Percentiles rank a stretch among this genome's conserved stretches.
phyloP scores from a whole-genome alignment of 2,329 filamentous ascomycete genomes.

The Penicillium sp. region DNA sequence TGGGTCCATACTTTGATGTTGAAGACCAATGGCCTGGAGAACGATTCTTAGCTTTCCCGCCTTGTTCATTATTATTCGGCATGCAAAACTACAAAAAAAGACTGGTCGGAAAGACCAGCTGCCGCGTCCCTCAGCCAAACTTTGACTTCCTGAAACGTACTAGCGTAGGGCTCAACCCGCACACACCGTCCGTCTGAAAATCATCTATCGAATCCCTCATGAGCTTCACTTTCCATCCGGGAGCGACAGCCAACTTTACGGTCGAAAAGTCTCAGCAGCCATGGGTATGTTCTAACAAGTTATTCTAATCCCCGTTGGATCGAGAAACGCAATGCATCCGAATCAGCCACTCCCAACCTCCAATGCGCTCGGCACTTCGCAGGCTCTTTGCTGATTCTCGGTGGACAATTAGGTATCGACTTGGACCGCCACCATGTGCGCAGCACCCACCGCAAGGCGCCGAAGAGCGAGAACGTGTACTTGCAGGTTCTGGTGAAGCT shows the following conservation, averaged over 20 bases:
- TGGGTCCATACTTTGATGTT: too few species aligned
- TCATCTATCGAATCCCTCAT: constrained; percentile 45
- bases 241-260: constrained; percentile 48
- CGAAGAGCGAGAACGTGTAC: constrained; percentile 98
- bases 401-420: constrained; percentile 54
- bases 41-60: too few species aligned
- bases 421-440: constrained; percentile 67
- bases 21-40: too few species aligned
- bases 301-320: background rate
- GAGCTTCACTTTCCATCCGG: constrained; percentile 41
- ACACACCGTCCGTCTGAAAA: constrained; percentile 48
- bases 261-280: constrained; percentile 48
- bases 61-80: too few species aligned
- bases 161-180: constrained; percentile 53
- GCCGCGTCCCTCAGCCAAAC: background rate
- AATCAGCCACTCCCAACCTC: background rate
- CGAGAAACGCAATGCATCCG: background rate
- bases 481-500: constrained; percentile 97
- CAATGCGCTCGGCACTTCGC: background rate
- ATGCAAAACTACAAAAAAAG: too few species aligned
- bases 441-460: constrained; percentile 82
- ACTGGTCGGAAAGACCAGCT: background rate
- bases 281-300: constrained; percentile 45
- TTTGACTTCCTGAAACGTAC: constrained; percentile 22
- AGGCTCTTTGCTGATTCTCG: constrained; percentile 22